These are phyloP conservation scores for Eremochloa ophiuroides DNA, from an alignment of 176 grass and related monocot species.

Conservation along the genomic window DNA sequence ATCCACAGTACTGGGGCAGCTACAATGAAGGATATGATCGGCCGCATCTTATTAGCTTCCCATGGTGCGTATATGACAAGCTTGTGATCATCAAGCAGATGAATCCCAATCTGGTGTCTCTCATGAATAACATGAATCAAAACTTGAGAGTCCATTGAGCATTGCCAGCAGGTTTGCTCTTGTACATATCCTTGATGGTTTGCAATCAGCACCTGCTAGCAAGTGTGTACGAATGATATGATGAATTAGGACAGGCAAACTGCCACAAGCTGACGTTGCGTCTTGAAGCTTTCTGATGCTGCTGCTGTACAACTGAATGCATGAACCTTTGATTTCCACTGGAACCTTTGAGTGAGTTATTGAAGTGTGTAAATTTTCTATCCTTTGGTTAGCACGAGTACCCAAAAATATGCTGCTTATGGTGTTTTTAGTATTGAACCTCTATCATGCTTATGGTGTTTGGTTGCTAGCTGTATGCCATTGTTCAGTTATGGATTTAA, in stretches of 20 bases:
- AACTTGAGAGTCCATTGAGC: slow-evolving; percentile 22
- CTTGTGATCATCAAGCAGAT: slow-evolving; percentile 56
- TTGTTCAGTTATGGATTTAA: neutral
- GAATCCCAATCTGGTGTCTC: slow-evolving; percentile 24
- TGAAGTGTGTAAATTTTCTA: neutral
- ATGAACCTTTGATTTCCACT: neutral
- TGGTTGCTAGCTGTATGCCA: neutral
- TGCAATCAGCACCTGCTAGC: slow-evolving; percentile 17
- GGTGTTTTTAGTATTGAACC: neutral
- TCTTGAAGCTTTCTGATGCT: neutral
- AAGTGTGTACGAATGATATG: slow-evolving; percentile 19
- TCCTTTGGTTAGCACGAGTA: no score
- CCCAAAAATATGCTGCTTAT: neutral
- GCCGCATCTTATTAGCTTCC: slow-evolving; percentile 81
- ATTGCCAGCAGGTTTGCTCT: neutral
- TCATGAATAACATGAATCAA: slow-evolving; percentile 23
- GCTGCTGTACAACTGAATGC: neutral
- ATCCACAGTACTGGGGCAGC: slow-evolving; percentile 45
- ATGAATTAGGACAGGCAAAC: neutral
- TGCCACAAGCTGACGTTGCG: neutral
- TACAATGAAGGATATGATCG: slow-evolving; percentile 60
- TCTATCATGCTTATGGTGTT: no score
- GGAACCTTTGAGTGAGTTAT: neutral
- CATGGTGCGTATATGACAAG: slow-evolving; percentile 80
- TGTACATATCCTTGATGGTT: slow-evolving; percentile 13